These are phyloP conservation scores for Mortierella sp. DNA, from an alignment of 371 early-diverging fungal genomes.

Conservation along the genomic window DNA sequence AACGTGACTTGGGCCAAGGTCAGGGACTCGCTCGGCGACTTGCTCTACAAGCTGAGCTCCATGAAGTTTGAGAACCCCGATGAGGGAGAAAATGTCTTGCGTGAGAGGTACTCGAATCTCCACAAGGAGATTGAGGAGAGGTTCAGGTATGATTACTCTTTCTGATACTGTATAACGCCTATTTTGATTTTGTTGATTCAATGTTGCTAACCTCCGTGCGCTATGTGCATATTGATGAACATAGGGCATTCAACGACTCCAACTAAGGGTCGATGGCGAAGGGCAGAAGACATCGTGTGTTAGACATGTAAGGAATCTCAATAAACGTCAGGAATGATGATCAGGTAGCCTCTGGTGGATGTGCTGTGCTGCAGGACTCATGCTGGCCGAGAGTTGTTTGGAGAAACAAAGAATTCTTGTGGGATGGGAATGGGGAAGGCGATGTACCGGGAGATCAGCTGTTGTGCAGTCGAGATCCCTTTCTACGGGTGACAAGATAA, in stretches of 20 bases:
- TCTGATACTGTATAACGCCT: too few relatives aligned
- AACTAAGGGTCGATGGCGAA: conserved; percentile 18
- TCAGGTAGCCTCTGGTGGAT: too few relatives aligned
- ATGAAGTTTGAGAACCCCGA: conserved; percentile 99
- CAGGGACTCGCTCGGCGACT: conserved; percentile 92
- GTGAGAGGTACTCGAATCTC: conserved; percentile 86
- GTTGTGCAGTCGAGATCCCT: conserved; percentile 20
- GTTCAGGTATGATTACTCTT: conserved; percentile 69
- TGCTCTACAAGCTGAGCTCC: conserved; percentile 96
- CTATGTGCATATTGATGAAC: not conserved
- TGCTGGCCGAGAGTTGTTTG: not conserved
- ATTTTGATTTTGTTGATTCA: too few relatives aligned
- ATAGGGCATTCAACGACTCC: conserved; percentile 48
- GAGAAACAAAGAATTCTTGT: conserved; percentile 34
- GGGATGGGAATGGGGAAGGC: conserved; percentile 34
- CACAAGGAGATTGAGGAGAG: conserved; percentile 96
- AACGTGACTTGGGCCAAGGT: conserved; percentile 97
- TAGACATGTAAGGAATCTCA: too few relatives aligned
- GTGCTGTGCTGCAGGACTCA: not conserved
- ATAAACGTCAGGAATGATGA: too few relatives aligned
- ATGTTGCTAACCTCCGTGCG: too few relatives aligned
- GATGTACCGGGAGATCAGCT: conserved; percentile 20
- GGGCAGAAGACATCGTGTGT: too few relatives aligned
- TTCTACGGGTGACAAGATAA: conserved; percentile 14
- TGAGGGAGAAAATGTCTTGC: conserved; percentile 90